Evolutionary conservation across 2,329 filamentous ascomycete species (phyloP).

Genomic region (Paecilomyces sp.): DNA sequence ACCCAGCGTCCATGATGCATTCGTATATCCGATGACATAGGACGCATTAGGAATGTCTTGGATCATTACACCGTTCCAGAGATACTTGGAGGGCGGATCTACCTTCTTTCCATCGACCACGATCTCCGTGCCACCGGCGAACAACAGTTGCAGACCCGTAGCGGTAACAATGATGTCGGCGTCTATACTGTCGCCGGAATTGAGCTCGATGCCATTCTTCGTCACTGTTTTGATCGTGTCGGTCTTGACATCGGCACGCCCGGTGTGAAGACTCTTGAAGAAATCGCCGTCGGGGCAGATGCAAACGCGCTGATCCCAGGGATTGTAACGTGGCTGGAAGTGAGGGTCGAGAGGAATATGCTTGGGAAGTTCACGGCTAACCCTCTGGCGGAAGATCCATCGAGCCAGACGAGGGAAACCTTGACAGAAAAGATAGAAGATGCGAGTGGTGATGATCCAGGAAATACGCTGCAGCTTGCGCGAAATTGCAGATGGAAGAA

Average conservation of each 20-base stretch:
- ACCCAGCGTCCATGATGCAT: constrained; percentile 40
- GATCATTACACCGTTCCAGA: constrained; percentile 39
- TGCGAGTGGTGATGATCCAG: constrained; percentile 40
- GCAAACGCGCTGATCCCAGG: constrained; percentile 71
- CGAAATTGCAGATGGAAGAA: constrained; percentile 30
- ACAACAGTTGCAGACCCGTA: constrained; percentile 35
- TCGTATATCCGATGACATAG: constrained; percentile 37
- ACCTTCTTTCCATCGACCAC: constrained; percentile 31
- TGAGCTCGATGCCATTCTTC: constrained; percentile 41
- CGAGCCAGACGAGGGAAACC: constrained; percentile 47
- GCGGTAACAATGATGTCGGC: constrained; percentile 40
- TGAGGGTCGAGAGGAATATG: constrained; percentile 52
- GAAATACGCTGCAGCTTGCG: constrained; percentile 36
- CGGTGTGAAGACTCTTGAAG: constrained; percentile 45
- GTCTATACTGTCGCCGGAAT: constrained; percentile 33
- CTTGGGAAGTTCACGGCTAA: constrained; percentile 47
- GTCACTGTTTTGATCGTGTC: constrained; percentile 48
- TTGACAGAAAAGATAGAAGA: constrained; percentile 48
- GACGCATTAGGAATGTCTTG: constrained; percentile 38
- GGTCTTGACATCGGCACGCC: constrained; percentile 49
- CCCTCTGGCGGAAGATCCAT: constrained; percentile 39
- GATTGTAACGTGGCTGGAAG: constrained; percentile 58
- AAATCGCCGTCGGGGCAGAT: constrained; percentile 57
- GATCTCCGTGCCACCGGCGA: constrained; percentile 30
- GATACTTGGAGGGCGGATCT: constrained; percentile 25